Evolutionary conservation across 768 basidiomycete genomes (phyloP), one percentile per base, ranked within the genome.

Genomic region (Suillus variegatus): DNA sequence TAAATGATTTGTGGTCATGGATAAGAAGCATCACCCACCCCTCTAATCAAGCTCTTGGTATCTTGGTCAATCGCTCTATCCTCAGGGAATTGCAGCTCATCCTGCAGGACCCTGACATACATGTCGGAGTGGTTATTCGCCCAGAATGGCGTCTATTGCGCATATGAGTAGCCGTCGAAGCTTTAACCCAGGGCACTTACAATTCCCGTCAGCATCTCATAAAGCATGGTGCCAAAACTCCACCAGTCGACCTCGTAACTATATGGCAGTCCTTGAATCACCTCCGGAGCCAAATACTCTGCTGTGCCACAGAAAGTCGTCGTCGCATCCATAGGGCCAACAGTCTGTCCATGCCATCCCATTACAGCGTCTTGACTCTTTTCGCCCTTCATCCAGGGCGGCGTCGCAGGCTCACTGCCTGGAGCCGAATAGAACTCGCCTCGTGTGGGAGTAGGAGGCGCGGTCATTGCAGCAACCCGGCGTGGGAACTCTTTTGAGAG

Each of bases 171-270:
- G 62, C 69, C 61, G 65, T 56, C 62, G 71, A 62, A 55, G 71
- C 58, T 43, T 65, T 40, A 13, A 25, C 41, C 22, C 60, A 62
- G 35, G 56, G 65, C 52, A 88, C 91, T 82, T 77, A 96, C 95
- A 69, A 96, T 92, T 35, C 97, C 97, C 46, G 93, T 93, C 78
- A 99, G 80, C 92, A 97, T 97, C 81, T 99, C 97, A 75, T 93
- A 95, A 66, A 99, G 79, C 92, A 99, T 97, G 67, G 97, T 98
- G 43, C 97, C 97, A 72, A 97, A 92, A 69, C 91, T 93, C 96
- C 95, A 99, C 93, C 95, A 97, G 75, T 99, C 97, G 25, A 97
- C 94, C 69, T 95, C 94, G 72, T 95, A 99, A 68, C 90, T 90
- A 74, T 99, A 97, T 22, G 89, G 85, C 70, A 92, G 76, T 1